Evolutionary conservation across 2,329 filamentous ascomycete species (phyloP).

Genomic region (Dactylellina drechsleri): DNA sequence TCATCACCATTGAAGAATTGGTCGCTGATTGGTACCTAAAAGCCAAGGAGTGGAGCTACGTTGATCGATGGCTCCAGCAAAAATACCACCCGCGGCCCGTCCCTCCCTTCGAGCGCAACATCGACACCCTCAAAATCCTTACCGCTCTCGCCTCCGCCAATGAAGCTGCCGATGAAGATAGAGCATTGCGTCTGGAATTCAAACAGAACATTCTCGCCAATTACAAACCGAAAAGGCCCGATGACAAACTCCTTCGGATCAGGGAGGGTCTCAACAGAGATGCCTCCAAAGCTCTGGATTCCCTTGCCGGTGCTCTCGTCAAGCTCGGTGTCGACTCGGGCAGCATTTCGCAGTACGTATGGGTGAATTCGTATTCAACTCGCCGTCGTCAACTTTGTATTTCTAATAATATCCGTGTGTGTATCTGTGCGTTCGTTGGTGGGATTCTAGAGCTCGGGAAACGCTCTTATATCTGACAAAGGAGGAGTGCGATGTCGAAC

Average conservation of each 20-base stretch:
- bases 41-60: slow-evolving; percentile 89
- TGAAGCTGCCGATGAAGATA: slow-evolving; percentile 79
- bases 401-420: too few species aligned
- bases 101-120: slow-evolving; percentile 85
- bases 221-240: slow-evolving; percentile 60
- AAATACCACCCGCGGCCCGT: slow-evolving; percentile 73
- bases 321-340: slow-evolving; percentile 44
- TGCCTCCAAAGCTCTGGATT: slow-evolving; percentile 39
- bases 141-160: slow-evolving; percentile 79
- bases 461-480: slow-evolving; percentile 68
- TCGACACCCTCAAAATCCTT: slow-evolving; percentile 80
- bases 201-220: slow-evolving; percentile 71
- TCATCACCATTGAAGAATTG: background rate
- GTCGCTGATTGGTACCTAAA: slow-evolving; percentile 63
- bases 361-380: too few species aligned
- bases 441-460: slow-evolving; percentile 19
- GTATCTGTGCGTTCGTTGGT: too few species aligned
- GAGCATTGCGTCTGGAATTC: slow-evolving; percentile 68
- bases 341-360: slow-evolving; percentile 27
- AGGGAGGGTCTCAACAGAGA: slow-evolving; percentile 44
- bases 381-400: too few species aligned
- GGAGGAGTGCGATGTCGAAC: slow-evolving; percentile 66
- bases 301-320: slow-evolving; percentile 38
- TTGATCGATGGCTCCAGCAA: slow-evolving; percentile 82
- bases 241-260: slow-evolving; percentile 36